Percentiles rank a stretch among this genome's conserved stretches.
phyloP scores from a whole-genome alignment of 768 basidiomycete genomes.

The Boletus reticulatus region DNA sequence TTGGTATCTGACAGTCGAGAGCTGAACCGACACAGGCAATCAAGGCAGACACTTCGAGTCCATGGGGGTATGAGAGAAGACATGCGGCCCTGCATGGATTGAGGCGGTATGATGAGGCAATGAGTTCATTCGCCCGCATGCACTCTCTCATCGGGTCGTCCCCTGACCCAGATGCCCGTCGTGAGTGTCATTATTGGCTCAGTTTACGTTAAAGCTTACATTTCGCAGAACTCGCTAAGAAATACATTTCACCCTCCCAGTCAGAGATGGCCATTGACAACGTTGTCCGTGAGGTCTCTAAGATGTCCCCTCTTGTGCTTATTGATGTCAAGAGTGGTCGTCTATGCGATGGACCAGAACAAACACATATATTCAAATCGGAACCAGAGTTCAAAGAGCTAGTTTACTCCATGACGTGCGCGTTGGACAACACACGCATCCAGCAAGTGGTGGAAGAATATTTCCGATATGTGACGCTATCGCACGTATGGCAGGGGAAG shows the following conservation, averaged over 20 bases:
- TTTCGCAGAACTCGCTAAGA: not conserved
- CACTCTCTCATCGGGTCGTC: not conserved
- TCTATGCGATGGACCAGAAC: not conserved
- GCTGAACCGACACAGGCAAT: not conserved
- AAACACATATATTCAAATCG: not conserved
- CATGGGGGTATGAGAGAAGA: not conserved
- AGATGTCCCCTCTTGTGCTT: not conserved
- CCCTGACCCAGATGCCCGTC: not conserved
- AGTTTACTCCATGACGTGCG: constrained; percentile 4
- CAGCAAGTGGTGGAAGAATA: not conserved
- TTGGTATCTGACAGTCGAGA: no score
- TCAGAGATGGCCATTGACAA: not conserved
- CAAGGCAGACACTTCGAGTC: not conserved
- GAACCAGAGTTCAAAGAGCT: not conserved
- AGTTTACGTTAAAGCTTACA: rapidly evolving
- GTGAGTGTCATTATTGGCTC: not conserved
- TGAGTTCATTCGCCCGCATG: not conserved
- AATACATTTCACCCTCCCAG: not conserved
- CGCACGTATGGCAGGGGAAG: constrained; percentile 10
- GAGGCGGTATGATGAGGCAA: not conserved
- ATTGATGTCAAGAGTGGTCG: not conserved
- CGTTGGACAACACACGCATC: constrained; percentile 2
- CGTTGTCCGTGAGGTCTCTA: not conserved
- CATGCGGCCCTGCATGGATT: constrained; percentile 3
- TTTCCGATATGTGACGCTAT: constrained; percentile 10